These are phyloP conservation scores for Debaryomyces subglobosus DNA, from an alignment of 1,139 yeast species.

Conservation along the genomic window DNA sequence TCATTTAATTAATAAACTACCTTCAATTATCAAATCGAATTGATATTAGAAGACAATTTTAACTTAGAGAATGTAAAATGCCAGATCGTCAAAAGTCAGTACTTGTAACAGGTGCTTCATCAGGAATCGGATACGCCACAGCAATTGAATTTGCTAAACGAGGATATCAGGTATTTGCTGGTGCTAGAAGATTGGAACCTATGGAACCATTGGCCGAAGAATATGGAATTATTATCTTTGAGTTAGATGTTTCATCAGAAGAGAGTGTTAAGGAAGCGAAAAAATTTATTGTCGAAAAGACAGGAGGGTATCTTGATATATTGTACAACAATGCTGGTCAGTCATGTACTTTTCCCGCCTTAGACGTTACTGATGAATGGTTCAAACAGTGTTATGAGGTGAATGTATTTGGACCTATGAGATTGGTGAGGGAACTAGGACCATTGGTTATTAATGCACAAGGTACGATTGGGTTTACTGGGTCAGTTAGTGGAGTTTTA, in stretches of 20 bases:
- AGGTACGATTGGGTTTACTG: constrained; percentile 76
- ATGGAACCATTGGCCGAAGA: constrained; percentile 54
- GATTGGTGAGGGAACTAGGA: constrained; percentile 61
- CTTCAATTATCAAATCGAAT: neutral
- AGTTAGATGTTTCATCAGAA: constrained; percentile 52
- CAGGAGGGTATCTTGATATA: constrained; percentile 55
- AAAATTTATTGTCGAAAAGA: constrained; percentile 34
- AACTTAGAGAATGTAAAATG: constrained; percentile 10
- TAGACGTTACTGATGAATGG: constrained; percentile 64
- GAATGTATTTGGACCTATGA: constrained; percentile 70
- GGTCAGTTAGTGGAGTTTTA: constrained; percentile 66
- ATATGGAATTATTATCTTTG: constrained; percentile 30
- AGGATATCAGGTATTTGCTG: constrained; percentile 59
- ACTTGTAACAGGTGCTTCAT: constrained; percentile 77
- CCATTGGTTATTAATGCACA: constrained; percentile 63
- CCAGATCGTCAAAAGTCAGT: constrained; percentile 41
- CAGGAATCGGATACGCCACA: constrained; percentile 76
- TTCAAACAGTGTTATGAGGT: constrained; percentile 62
- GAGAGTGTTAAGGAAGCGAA: constrained; percentile 53
- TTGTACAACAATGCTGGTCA: constrained; percentile 66
- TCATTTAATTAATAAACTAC: neutral
- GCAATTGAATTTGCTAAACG: constrained; percentile 64
- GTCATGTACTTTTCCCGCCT: constrained; percentile 71
- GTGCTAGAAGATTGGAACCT: constrained; percentile 69
- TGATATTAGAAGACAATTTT: neutral